Percentiles rank a stretch among this genome's conserved stretches.
phyloP scores from a whole-genome alignment of 2,329 filamentous ascomycete species.

The Sphaerostilbella broomeana region DNA sequence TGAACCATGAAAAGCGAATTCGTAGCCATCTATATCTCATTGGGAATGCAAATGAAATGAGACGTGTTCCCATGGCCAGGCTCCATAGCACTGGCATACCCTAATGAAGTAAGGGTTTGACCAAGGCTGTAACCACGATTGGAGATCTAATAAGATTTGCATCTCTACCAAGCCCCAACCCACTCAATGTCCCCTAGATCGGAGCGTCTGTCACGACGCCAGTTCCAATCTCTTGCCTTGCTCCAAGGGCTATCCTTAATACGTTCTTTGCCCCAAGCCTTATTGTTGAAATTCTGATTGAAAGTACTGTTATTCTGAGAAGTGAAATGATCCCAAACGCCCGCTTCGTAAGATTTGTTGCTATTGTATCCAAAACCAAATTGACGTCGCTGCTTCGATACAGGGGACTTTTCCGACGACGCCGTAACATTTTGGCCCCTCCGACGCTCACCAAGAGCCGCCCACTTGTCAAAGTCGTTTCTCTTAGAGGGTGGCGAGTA shows the following conservation, averaged over 20 bases:
- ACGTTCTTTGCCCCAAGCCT: slow-evolving; percentile 37
- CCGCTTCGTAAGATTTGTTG: slow-evolving; percentile 39
- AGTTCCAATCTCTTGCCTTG: slow-evolving; percentile 54
- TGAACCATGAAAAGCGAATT: slow-evolving; percentile 3
- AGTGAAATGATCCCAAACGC: slow-evolving; percentile 42
- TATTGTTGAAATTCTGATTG: slow-evolving; percentile 21
- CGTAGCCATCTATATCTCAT: slow-evolving; percentile 1
- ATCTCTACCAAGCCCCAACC: slow-evolving; percentile 81
- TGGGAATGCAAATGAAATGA: neutral
- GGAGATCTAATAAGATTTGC: slow-evolving; percentile 37
- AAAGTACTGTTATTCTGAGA: slow-evolving; percentile 29
- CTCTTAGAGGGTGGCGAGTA: slow-evolving; percentile 65
- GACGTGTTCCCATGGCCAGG: neutral
- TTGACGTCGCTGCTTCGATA: slow-evolving; percentile 43
- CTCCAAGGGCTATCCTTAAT: slow-evolving; percentile 49
- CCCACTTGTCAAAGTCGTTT: slow-evolving; percentile 72
- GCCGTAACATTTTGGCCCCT: slow-evolving; percentile 55
- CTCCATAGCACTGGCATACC: slow-evolving; percentile 3
- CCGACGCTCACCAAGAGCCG: slow-evolving; percentile 75
- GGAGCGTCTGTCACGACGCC: slow-evolving; percentile 55
- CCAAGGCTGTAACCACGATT: slow-evolving; percentile 53
- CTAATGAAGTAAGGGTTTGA: neutral
- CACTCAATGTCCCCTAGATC: slow-evolving; percentile 82
- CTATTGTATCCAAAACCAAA: slow-evolving; percentile 40
- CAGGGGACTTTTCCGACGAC: slow-evolving; percentile 44